These are phyloP conservation scores for Spergularia bocconei DNA, from an alignment of 148 eudicot species.

Conservation along the genomic window DNA sequence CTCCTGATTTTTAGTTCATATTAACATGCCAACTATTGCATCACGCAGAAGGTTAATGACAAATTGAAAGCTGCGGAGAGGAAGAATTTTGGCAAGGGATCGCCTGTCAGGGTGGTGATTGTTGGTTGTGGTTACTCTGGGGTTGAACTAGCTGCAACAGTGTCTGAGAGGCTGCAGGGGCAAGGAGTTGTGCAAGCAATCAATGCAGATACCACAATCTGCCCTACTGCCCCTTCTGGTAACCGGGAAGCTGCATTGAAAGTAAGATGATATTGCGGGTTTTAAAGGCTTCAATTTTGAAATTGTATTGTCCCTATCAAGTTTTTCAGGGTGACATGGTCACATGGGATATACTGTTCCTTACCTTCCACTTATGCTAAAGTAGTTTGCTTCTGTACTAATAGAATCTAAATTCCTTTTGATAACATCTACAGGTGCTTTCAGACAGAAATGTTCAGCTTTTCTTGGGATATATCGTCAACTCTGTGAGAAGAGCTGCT, in stretches of 20 bases:
- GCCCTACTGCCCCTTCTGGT: conserved; percentile 83
- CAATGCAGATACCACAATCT: conserved; percentile 58
- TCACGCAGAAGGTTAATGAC: conserved; percentile 66
- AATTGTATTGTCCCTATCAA: not conserved
- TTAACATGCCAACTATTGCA: conserved; percentile 1
- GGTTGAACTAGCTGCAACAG: conserved; percentile 90
- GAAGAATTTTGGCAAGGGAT: conserved; percentile 57
- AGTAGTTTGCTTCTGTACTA: not conserved
- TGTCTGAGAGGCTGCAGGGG: conserved; percentile 80
- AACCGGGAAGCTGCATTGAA: conserved; percentile 84
- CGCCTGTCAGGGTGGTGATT: conserved; percentile 63
- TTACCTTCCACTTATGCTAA: conserved; percentile 6
- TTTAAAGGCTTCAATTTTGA: not conserved
- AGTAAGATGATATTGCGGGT: conserved; percentile 34
- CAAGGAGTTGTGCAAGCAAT: conserved; percentile 85
- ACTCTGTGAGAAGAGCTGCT: conserved; percentile 39
- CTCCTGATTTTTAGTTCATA: not conserved
- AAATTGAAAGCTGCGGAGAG: conserved; percentile 66
- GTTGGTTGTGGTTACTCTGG: conserved; percentile 99
- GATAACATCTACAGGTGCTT: conserved; percentile 58
- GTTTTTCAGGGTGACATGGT: not conserved
- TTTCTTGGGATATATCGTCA: conserved; percentile 72
- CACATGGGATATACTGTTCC: not conserved
- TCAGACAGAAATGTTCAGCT: conserved; percentile 77
- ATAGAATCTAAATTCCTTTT: no score